Base-by-base conservation (phyloP, 2,329 filamentous ascomycete species). In the Trichoderma harzianum region DNA sequence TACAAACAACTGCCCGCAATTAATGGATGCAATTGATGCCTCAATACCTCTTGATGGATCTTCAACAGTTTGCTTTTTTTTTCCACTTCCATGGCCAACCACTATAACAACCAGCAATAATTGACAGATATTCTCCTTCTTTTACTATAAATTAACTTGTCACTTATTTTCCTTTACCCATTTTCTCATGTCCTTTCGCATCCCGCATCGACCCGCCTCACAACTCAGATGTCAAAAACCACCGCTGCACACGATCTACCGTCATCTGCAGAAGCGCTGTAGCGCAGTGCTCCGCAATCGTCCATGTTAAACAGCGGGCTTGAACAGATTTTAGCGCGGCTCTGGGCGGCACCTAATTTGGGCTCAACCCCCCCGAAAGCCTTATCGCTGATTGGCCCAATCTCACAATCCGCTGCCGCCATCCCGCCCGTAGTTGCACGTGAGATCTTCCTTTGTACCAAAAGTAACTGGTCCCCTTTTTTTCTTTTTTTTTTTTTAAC, bases 381-480 rank as follows among this genome's bases (percentile, higher is more conserved):
- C 58, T 47, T 26, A 24, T 47, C 70, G 64, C 63, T 72, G 70
- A 72, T 72, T 72, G 70, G 70, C n/a, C 51, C 12, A 64, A 60
- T 68, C 57, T 43, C 32, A 26, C 58, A 57, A 62, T 60, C 70
- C 64, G 70, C 70, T 72, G 39, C 70, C 70, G 70, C 62, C 70
- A 72, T 72, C 64, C 70, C 70, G 70, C 70, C 70, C 64, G 64
- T 63, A 72, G 70, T 72, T 58, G 70, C 70, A 72, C 70, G 70
- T 72, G 64, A 72, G 70, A 71, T 71, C 47, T 58, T 51, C 69
- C 16, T 43, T 21, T 43, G 58, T 61, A 30, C 39, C 39, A 43
- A 26, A 24, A 5, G 36, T 61, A 8, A 43, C 36, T 43, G 16
- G 36, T 43, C 32, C 39, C 18, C n/a, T n/a, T n/a, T n/a, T n/a